Base-by-base conservation (phyloP, 2,329 filamentous ascomycete genomes). In the Clonostachys solani region DNA sequence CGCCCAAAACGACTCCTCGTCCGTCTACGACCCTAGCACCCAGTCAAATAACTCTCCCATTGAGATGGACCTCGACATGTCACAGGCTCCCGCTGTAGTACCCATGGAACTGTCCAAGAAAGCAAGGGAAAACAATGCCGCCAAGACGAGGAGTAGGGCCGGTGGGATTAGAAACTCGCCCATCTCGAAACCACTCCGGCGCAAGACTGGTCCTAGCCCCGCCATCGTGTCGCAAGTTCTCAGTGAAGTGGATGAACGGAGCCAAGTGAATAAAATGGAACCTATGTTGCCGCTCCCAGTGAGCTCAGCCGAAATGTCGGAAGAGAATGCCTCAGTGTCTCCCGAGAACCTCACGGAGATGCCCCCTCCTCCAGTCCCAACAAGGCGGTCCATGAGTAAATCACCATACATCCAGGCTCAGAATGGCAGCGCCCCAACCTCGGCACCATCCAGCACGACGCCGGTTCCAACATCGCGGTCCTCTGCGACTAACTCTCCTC, bases 331-430 rank as follows among this genome's bases (percentile, higher is more conserved):
- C 52, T 85, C 82, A 0, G 79, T 85, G 15, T 85, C 82, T 2
- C 81, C 83, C 2, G 80, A 84, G 57, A 77, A 75, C 18, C 65
- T 84, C 33, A 78, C 76, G 18, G 81, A 85, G 47, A 86, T 86
- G 82, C 81, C 82, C 2, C 82, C 82, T 12, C 82, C 82, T 6
- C 81, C 87, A 7, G 70, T 89, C 3, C 87, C 87, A 9, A 75
- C 81, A 47, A 78, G 84, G 23, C 75, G 74, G 43, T 86, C 85
- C 19, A 78, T 79, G 17, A 80, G 73, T 54, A 81, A 81, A 47
- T 91, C 87, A 4, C 86, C 87, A 10, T 83, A 83, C 49, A 79
- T 90, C 17, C 69, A 72, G 45, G 76, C 83, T 6, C 80, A 84
- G 56, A 73, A 65, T 42, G 57, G 55, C 23, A 57, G 49, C 40